These are phyloP conservation scores for Diaporthe sp. DNA, from an alignment of 2,329 filamentous ascomycete genomes.

Conservation along the genomic window DNA sequence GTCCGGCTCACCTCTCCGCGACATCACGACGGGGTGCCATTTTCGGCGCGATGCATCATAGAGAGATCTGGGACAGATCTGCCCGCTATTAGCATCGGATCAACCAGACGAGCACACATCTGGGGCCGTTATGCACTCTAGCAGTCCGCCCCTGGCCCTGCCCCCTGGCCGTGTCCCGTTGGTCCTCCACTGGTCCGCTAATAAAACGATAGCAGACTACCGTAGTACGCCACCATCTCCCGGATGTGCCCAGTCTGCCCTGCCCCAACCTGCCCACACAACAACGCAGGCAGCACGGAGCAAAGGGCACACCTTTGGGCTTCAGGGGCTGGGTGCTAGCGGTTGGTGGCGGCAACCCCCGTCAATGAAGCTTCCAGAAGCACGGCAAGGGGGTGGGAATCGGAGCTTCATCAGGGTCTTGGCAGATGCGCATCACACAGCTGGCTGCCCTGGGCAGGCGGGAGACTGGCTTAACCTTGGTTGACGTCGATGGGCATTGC, in stretches of 20 bases:
- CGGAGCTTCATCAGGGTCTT: conserved; percentile 5
- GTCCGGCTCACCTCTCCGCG: conserved; percentile 12
- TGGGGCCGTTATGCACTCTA: conserved; percentile 30
- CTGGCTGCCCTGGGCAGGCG: background rate
- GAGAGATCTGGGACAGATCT: conserved; percentile 25
- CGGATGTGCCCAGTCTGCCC: background rate
- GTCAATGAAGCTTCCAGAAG: conserved; percentile 30
- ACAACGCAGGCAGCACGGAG: background rate
- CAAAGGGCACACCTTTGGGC: background rate
- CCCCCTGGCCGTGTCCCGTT: background rate
- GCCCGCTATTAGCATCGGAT: conserved; percentile 24
- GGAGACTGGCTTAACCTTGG: conserved; percentile 19
- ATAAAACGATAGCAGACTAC: conserved; percentile 3
- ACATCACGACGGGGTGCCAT: conserved; percentile 28
- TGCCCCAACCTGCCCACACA: background rate
- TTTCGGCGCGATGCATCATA: conserved; percentile 13
- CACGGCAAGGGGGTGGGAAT: background rate
- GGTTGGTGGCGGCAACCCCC: conserved; percentile 19
- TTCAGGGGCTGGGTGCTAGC: conserved; percentile 8
- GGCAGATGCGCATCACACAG: conserved; percentile 15
- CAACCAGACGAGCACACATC: conserved; percentile 21
- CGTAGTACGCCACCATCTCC: background rate
- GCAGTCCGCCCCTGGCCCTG: conserved; percentile 13
- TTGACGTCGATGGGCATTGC: conserved; percentile 15
- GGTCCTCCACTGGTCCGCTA: conserved; percentile 24